phyloP scores from a whole-genome alignment of 176 grass and related monocot genomes.

The Lolium perenne region DNA sequence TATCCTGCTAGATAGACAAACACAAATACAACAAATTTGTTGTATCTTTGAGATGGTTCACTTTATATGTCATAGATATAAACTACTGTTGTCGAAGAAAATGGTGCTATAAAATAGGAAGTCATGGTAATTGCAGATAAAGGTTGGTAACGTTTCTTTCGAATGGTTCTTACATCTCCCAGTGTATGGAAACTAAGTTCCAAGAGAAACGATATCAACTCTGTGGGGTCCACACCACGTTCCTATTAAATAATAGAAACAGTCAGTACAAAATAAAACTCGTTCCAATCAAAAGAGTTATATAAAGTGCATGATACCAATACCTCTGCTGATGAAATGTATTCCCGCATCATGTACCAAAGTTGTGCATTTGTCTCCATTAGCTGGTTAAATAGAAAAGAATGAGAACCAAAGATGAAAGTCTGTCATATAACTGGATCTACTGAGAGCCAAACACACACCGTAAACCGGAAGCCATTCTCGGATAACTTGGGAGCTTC shows the following conservation, averaged over 20 bases:
- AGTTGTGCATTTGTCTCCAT: slow-evolving; percentile 97
- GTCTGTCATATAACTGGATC: slow-evolving; percentile 28
- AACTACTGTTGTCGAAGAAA: neutral
- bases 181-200: slow-evolving; percentile 93
- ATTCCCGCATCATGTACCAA: slow-evolving; percentile 99
- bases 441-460: slow-evolving; percentile 43
- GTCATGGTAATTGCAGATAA: neutral
- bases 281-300: slow-evolving; percentile 11
- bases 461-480: slow-evolving; percentile 95
- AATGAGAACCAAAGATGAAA: slow-evolving; percentile 41
- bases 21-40: neutral
- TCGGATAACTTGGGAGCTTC: slow-evolving; percentile 90
- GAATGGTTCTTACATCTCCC: slow-evolving; percentile 65
- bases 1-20: slow-evolving; percentile 14
- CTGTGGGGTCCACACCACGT: slow-evolving; percentile 84
- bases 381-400: slow-evolving; percentile 60
- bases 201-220: slow-evolving; percentile 93
- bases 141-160: neutral
- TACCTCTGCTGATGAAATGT: slow-evolving; percentile 97
- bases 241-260: slow-evolving; percentile 58
- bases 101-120: neutral
- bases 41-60: neutral
- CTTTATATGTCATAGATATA: slow-evolving; percentile 17
- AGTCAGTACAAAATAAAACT: slow-evolving; percentile 27
- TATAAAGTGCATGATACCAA: slow-evolving; percentile 28